Conservation (phyloP, 768 basidiomycete genomes). For the Lactifluus hygrophoroides region DNA sequence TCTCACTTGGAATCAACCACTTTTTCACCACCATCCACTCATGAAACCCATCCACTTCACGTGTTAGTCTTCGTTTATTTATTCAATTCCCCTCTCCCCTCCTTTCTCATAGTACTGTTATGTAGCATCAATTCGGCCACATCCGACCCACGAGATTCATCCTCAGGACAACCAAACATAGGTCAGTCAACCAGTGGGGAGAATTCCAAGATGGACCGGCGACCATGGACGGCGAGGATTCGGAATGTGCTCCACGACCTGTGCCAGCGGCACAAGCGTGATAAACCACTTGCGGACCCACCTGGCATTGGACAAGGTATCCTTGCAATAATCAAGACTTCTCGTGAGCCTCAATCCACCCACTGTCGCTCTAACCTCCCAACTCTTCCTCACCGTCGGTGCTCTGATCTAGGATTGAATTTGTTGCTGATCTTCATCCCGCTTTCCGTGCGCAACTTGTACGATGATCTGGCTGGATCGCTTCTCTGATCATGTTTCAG, state of each 20-base stretch:
- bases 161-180: not conserved
- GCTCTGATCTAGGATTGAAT: slow-evolving; percentile 47
- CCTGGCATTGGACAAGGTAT: slow-evolving; percentile 43
- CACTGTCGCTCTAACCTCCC: not conserved
- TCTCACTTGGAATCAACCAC: not conserved
- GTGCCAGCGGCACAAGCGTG: slow-evolving; percentile 9
- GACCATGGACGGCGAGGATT: not conserved
- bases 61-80: not conserved
- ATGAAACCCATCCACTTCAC: not conserved
- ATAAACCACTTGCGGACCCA: slow-evolving; percentile 30
- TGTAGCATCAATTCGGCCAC: not conserved
- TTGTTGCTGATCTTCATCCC: slow-evolving; percentile 66
- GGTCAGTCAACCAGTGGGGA: no score
- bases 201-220: no score
- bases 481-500: slow-evolving; percentile 30
- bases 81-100: not conserved
- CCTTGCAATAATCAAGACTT: slow-evolving; percentile 43
- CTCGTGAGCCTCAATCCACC: slow-evolving; percentile 42
- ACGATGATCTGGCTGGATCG: not conserved
- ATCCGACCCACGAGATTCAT: not conserved
- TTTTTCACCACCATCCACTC: not conserved
- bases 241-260: not conserved
- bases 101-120: not conserved
- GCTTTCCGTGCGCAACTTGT: slow-evolving; percentile 42
- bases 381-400: not conserved